phyloP scores from a whole-genome alignment of 2,329 filamentous ascomycete species.

The Sclerotinia sclerotiorum region DNA sequence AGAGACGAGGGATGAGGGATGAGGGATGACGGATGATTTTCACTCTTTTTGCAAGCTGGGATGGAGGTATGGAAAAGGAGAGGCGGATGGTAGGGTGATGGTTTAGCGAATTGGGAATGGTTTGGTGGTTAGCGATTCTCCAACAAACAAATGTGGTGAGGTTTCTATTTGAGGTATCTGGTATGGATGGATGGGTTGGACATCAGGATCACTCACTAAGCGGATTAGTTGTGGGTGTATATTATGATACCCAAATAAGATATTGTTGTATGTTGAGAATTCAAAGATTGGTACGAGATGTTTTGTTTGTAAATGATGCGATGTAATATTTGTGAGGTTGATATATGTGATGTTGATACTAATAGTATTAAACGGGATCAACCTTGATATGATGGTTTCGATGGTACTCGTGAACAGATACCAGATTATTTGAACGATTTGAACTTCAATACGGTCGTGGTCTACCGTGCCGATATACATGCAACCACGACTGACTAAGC shows the following conservation, averaged over 20 bases:
- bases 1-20: conserved; percentile 18
- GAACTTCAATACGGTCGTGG: too few relatives aligned
- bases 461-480: too few relatives aligned
- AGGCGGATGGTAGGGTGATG: background rate
- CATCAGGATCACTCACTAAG: conserved; percentile 4
- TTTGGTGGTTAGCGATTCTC: conserved; percentile 10
- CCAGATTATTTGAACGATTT: too few relatives aligned
- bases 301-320: background rate
- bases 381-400: too few relatives aligned
- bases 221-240: conserved; percentile 21
- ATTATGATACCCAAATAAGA: conserved; percentile 21
- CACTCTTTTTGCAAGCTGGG: conserved; percentile 16
- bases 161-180: conserved; percentile 11
- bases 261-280: background rate
- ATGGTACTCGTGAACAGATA: too few relatives aligned
- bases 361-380: too few relatives aligned
- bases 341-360: background rate
- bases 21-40: conserved; percentile 17
- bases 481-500: too few relatives aligned
- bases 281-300: background rate
- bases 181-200: conserved; percentile 12
- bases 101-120: conserved; percentile 1
- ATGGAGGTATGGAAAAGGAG: conserved; percentile 9
- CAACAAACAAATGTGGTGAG: background rate
- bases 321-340: background rate